Percentiles rank a stretch among this genome's conserved stretches.
These are phyloP conservation scores for Plasmodium reichenowi DNA, from an alignment of 169 alveolate genomes.

Conservation along the genomic window DNA sequence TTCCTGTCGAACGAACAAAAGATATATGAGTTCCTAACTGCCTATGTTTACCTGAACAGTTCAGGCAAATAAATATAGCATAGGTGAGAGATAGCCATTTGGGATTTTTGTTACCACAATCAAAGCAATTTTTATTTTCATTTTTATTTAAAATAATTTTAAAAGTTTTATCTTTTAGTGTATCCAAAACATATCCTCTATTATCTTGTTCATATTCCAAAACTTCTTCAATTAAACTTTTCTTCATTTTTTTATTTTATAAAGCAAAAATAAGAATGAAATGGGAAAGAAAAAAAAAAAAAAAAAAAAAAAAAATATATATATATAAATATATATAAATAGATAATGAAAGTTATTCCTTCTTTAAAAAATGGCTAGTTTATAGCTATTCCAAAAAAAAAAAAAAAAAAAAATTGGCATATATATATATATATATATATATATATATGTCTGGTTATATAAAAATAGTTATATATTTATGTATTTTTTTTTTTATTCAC, in stretches of 20 bases:
- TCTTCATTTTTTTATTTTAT: constrained; percentile 42
- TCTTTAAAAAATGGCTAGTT: too few species aligned
- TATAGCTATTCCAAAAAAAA: constrained; percentile 4
- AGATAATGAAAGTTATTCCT: background rate
- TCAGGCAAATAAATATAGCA: constrained; percentile 96
- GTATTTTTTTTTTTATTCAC: too few species aligned
- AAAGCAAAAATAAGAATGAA: background rate
- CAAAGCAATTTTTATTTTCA: constrained; percentile 93
- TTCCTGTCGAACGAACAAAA: constrained; percentile 93
- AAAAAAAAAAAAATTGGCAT: background rate
- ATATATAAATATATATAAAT: background rate
- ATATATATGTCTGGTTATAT: background rate
- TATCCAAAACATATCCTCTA: constrained; percentile 88
- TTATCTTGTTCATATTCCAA: constrained; percentile 82
- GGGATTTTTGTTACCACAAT: constrained; percentile 96
- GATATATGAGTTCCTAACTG: constrained; percentile 96
- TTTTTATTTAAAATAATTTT: constrained; percentile 79
- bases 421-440: background rate
- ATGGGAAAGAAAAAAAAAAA: background rate
- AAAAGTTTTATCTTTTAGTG: constrained; percentile 85
- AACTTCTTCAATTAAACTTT: constrained; percentile 56
- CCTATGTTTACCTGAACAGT: constrained; percentile 96
- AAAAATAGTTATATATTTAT: too few species aligned
- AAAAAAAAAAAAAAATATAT: background rate
- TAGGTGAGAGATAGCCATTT: constrained; percentile 96